Conservation (phyloP, 2,329 filamentous ascomycete genomes). For the Fusarium equiseti region DNA sequence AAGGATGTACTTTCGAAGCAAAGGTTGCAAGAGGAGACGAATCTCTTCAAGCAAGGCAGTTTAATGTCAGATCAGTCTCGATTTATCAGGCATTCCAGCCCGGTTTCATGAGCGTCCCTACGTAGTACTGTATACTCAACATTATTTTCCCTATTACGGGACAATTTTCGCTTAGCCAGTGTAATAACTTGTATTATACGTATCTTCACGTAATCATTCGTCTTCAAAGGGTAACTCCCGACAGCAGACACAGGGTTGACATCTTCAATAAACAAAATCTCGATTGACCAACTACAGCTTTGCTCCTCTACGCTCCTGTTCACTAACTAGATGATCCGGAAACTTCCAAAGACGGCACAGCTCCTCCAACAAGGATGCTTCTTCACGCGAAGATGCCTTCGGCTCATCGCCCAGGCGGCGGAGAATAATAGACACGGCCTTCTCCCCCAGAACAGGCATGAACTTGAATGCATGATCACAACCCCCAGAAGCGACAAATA, state of each 20-base stretch:
- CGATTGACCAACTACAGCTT: neutral
- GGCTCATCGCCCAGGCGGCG: neutral
- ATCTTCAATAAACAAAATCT: neutral
- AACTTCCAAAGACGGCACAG: conserved; percentile 1
- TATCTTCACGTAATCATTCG: neutral
- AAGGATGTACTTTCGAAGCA: neutral
- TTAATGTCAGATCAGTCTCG: too few species aligned
- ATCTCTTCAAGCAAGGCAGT: neutral
- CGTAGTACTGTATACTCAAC: neutral
- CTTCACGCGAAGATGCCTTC: neutral
- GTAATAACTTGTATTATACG: neutral
- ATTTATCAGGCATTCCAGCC: neutral
- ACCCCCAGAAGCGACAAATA: neutral
- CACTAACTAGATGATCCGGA: neutral
- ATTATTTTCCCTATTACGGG: neutral
- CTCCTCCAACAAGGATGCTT: neutral
- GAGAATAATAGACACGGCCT: conserved; percentile 1
- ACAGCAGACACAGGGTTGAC: neutral
- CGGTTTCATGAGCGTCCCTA: neutral
- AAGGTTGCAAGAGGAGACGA: neutral
- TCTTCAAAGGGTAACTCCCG: neutral
- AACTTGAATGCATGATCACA: conserved; percentile 3
- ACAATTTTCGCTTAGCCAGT: neutral
- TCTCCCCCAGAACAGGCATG: conserved; percentile 1
- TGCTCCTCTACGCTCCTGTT: conserved; percentile 1